phyloP scores from a whole-genome alignment of 139 green algal species.

The Asterochloris erici region DNA sequence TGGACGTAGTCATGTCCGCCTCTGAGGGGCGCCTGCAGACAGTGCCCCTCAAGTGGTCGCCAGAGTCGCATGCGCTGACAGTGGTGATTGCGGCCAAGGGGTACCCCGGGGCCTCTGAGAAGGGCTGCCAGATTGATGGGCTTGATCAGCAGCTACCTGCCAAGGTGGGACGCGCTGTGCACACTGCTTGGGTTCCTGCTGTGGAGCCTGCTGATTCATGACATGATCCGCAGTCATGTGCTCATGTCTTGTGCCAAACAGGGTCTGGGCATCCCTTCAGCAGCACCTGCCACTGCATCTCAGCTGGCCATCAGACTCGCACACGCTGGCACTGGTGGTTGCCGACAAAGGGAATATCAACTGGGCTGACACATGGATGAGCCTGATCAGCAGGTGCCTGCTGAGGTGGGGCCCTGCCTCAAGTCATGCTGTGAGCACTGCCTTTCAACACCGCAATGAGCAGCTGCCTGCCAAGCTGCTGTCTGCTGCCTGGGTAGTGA shows the following conservation, averaged over 20 bases:
- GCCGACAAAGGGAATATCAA: too few species aligned
- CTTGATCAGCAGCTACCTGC: conserved; percentile 57
- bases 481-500: too few species aligned
- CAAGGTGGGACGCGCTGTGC: conserved; percentile 48
- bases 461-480: too few species aligned
- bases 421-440: too few species aligned
- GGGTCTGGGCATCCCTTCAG: background rate
- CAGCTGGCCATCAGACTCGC: background rate
- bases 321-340: background rate
- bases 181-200: background rate
- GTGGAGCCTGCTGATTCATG: background rate
- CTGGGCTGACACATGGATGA: too few species aligned
- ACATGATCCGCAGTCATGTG: background rate
- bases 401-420: too few species aligned
- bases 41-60: conserved; percentile 58
- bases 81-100: conserved; percentile 86
- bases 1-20: conserved; percentile 64
- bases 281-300: background rate
- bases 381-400: too few species aligned
- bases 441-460: too few species aligned
- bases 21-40: conserved; percentile 28
- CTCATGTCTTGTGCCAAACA: background rate
- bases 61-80: conserved; percentile 63
- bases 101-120: conserved; percentile 91
- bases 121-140: conserved; percentile 73